These are phyloP conservation scores for Fusarium circinatum DNA, from an alignment of 2,329 filamentous ascomycete genomes.

Conservation along the genomic window DNA sequence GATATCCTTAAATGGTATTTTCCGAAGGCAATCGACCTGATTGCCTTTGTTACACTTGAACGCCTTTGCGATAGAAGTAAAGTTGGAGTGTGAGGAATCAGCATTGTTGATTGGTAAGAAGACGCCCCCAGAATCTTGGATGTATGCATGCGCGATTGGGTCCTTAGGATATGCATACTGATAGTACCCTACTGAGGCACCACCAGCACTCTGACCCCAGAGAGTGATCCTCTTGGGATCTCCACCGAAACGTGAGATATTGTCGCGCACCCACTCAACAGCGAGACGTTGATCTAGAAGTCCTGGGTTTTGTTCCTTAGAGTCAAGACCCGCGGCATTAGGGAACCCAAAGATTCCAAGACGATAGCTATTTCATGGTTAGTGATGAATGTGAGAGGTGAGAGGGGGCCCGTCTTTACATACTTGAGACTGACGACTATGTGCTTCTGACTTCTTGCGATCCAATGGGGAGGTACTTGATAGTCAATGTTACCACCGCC, in stretches of 20 bases:
- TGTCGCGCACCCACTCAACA: constrained; percentile 1
- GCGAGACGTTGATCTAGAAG: constrained; percentile 12
- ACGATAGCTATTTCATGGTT: neutral
- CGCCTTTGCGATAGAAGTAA: neutral
- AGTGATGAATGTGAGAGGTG: too few species aligned
- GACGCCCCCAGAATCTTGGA: neutral
- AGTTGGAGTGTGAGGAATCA: neutral
- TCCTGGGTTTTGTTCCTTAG: neutral
- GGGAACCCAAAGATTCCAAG: constrained; percentile 6
- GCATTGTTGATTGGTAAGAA: neutral
- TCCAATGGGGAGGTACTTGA: neutral
- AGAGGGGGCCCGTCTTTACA: neutral
- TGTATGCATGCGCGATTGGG: constrained; percentile 7
- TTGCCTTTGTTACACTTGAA: neutral
- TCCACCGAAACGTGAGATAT: neutral
- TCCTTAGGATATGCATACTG: constrained; percentile 5
- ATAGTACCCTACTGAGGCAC: constrained; percentile 5
- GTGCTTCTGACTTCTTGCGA: constrained; percentile 4
- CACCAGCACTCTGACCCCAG: constrained; percentile 7
- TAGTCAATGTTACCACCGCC: constrained; percentile 6
- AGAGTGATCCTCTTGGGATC: neutral
- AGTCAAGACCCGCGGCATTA: neutral
- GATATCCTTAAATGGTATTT: neutral
- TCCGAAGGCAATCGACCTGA: neutral
- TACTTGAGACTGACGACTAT: constrained; percentile 17